A percentile compares a stretch with the other conserved stretches of the same genome.
These are phyloP conservation scores for Ogataea hybrid DNA, from an alignment of 1,139 yeast species.

Conservation along the genomic window DNA sequence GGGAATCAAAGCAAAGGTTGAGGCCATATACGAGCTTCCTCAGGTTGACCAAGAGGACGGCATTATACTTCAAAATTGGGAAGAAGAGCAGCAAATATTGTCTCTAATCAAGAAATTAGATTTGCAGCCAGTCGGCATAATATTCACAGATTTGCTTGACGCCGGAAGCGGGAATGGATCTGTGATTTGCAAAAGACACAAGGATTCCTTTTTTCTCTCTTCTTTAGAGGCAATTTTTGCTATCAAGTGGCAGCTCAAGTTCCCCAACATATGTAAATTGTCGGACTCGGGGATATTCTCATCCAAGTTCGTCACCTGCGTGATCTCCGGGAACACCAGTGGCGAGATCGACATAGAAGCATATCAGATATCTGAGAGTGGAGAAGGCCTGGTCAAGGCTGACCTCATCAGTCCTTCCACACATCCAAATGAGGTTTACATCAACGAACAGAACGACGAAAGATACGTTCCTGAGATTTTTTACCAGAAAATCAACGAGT, in stretches of 20 bases:
- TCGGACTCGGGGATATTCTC: conserved; percentile 68
- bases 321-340: conserved; percentile 77
- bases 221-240: conserved; percentile 87
- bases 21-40: conserved; percentile 91
- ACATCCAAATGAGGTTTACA: conserved; percentile 84
- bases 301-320: conserved; percentile 92
- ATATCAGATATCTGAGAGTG: conserved; percentile 84
- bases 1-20: conserved; percentile 92
- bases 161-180: conserved; percentile 84
- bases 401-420: conserved; percentile 86
- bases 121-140: conserved; percentile 70
- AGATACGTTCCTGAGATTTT: conserved; percentile 95
- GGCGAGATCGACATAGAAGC: conserved; percentile 91
- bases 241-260: conserved; percentile 66
- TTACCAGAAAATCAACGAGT: conserved; percentile 82
- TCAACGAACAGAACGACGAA: conserved; percentile 65
- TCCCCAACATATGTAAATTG: conserved; percentile 68
- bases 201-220: conserved; percentile 83
- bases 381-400: conserved; percentile 86
- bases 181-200: conserved; percentile 90
- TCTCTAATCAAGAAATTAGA: conserved; percentile 61
- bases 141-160: conserved; percentile 88
- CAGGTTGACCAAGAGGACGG: conserved; percentile 90
- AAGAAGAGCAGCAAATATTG: conserved; percentile 53
- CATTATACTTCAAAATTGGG: conserved; percentile 62